Base-by-base conservation (phyloP, 331 rosid genomes). In the Acacia concinna region DNA sequence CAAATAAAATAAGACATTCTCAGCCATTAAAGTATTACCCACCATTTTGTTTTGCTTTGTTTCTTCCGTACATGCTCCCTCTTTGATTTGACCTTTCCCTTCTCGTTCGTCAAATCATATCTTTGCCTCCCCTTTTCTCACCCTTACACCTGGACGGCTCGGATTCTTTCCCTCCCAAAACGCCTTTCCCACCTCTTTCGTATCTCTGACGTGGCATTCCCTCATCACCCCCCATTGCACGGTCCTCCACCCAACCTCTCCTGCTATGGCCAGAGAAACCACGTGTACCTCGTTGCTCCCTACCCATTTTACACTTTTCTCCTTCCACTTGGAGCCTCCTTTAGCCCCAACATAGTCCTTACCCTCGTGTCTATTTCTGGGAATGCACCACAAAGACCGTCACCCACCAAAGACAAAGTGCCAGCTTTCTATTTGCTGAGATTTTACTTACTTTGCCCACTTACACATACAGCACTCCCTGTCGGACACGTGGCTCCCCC, bases 131-230 rank as follows among this genome's bases (percentile, higher is more conserved):
- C 2, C 32, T 0, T 11, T 32, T 23, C 20, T 38, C 52, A 3
- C 1, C 41, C 35, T 44, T 70, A 27, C 75, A 70, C 37, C 27
- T 70, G 75, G 60, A 70, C 41, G 60, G 59, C 40, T 70, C 75
- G 1, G 23, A 70, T 44, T 7, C 60, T 17, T 46, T 70, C 75
- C 75, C 75, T 70, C 75, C 75, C 75, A 46, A 70, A 69, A 44
- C 25, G 8, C n/a, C 60, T 17, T 30, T 15, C 2, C 13, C 8
- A 15, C 21, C 73, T 23, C 73, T 38, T 38, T 68, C 52, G 35
- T 13, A 44, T 6, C 27, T 3, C 38, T 70, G 35, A 70, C 59
- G 75, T 44, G 75, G 75, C 60, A 70, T 43, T 2, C 8, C 3
- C 15, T 28, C 40, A 47, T 69, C 59, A 25, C 10, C 18, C 40